Evolutionary conservation across 2,329 filamentous ascomycete genomes (phyloP).

Genomic region (Chaetothyriales sp.): DNA sequence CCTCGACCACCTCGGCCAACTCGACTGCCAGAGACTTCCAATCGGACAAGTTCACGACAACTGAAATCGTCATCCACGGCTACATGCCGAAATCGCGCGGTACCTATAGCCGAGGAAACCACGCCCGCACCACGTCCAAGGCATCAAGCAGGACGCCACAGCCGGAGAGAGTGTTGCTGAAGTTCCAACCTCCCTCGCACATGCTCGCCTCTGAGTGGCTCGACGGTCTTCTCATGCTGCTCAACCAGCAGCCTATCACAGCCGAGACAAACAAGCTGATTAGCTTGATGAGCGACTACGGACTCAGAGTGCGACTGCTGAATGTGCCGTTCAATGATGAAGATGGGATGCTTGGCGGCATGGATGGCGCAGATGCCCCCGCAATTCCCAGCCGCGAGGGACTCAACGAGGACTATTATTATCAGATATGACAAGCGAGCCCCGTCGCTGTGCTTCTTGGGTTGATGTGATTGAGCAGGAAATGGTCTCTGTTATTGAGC

Average conservation of each 20-base stretch:
- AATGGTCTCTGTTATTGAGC: neutral
- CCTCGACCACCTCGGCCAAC: conserved; percentile 15
- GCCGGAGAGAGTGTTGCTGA: conserved; percentile 61
- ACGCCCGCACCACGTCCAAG: conserved; percentile 19
- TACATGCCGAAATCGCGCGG: conserved; percentile 31
- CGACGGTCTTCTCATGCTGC: conserved; percentile 83
- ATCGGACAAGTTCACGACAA: conserved; percentile 38
- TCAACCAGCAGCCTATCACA: conserved; percentile 94
- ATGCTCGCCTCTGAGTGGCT: conserved; percentile 89
- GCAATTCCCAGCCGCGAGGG: conserved; percentile 69
- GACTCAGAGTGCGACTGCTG: conserved; percentile 77
- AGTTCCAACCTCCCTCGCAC: conserved; percentile 66
- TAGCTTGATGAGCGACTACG: conserved; percentile 72
- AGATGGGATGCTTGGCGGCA: conserved; percentile 47
- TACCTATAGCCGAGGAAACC: conserved; percentile 18
- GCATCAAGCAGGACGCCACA: conserved; percentile 15
- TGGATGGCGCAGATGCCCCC: conserved; percentile 37
- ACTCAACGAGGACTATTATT: conserved; percentile 85
- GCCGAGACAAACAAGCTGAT: conserved; percentile 85
- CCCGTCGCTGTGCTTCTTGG: neutral
- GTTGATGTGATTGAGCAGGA: neutral
- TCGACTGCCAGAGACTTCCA: conserved; percentile 9
- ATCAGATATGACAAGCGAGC: conserved; percentile 36
- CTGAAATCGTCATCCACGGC: conserved; percentile 85
- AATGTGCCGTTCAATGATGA: conserved; percentile 82